phyloP scores from a whole-genome alignment of 2,329 filamentous ascomycete genomes.

The Mariannaea elegans region DNA sequence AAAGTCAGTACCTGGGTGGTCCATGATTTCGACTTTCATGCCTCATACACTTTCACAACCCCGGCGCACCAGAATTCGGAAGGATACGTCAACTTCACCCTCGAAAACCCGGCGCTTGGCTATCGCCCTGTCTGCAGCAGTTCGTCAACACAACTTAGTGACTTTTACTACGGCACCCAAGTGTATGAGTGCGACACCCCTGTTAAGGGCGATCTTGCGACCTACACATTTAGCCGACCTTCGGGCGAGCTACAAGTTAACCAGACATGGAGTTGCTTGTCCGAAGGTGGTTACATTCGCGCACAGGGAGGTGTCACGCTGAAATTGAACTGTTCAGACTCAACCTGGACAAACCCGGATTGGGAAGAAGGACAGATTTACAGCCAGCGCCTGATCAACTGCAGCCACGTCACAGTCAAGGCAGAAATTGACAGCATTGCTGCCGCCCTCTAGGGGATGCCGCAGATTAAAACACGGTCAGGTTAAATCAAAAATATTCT shows the following conservation, averaged over 20 bases:
- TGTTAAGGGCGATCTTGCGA: not conserved
- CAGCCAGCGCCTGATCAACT: not conserved
- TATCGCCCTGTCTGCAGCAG: conserved; percentile 9
- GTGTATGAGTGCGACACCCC: conserved; percentile 2
- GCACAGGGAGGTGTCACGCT: not conserved
- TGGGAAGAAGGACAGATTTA: conserved; percentile 12
- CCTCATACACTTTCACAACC: conserved; percentile 6
- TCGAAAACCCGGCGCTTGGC: not conserved
- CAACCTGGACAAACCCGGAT: conserved; percentile 3
- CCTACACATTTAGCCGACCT: conserved; percentile 3
- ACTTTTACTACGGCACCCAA: conserved; percentile 8
- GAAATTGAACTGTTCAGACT: not conserved
- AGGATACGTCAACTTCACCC: conserved; percentile 16
- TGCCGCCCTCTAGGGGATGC: not conserved
- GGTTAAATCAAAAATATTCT: no score
- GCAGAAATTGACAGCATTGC: not conserved
- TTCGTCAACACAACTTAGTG: conserved; percentile 3
- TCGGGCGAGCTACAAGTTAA: conserved; percentile 5
- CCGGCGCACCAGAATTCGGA: conserved; percentile 5
- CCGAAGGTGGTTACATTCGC: not conserved
- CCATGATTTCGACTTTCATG: conserved; percentile 13
- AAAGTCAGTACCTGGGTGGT: not conserved
- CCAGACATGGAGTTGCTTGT: conserved; percentile 8
- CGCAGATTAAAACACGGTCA: no score
- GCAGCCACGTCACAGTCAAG: not conserved